Conservation (phyloP, 768 basidiomycete genomes). For the Glaciozyma antarctica region DNA sequence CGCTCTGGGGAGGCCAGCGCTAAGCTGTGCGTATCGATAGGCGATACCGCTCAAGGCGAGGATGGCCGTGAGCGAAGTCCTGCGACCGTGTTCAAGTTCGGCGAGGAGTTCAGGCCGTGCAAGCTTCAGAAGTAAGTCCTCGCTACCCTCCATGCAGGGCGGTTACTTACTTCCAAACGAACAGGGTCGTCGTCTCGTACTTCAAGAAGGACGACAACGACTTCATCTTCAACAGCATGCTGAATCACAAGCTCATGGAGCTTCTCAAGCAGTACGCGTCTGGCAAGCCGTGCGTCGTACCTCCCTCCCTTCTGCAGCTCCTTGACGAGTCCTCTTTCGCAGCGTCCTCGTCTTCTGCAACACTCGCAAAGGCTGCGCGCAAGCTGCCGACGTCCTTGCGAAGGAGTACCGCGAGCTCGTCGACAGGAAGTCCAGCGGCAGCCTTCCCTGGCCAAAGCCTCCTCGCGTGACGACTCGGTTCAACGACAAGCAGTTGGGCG, state of each 20-base stretch:
- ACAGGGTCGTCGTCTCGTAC: slow-evolving; percentile 55
- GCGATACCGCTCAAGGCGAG: slow-evolving; percentile 17
- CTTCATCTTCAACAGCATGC: slow-evolving; percentile 59
- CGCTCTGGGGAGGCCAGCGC: not conserved
- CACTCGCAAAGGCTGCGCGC: slow-evolving; percentile 53
- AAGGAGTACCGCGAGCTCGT: slow-evolving; percentile 52
- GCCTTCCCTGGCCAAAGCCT: slow-evolving; percentile 56
- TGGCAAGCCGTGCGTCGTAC: slow-evolving; percentile 52
- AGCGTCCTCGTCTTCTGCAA: slow-evolving; percentile 71
- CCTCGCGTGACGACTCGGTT: slow-evolving; percentile 36
- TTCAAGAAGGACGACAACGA: slow-evolving; percentile 58
- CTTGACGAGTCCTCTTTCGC: too few species aligned
- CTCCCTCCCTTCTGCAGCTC: not conserved
- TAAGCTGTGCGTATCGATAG: not conserved
- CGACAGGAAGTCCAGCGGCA: slow-evolving; percentile 34
- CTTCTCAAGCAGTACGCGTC: slow-evolving; percentile 62
- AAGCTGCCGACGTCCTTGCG: slow-evolving; percentile 65
- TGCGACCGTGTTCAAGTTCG: slow-evolving; percentile 76
- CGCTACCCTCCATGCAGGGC: slow-evolving; percentile 41
- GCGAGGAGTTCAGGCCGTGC: slow-evolving; percentile 84
- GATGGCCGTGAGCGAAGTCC: slow-evolving; percentile 33
- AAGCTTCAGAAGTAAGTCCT: slow-evolving; percentile 44
- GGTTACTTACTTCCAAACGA: too few species aligned
- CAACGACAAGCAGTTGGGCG: slow-evolving; percentile 56
- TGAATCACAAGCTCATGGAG: slow-evolving; percentile 64